Evolutionary conservation across 176 grass and related monocot species (phyloP).

Genomic region (Paspalum notatum): DNA sequence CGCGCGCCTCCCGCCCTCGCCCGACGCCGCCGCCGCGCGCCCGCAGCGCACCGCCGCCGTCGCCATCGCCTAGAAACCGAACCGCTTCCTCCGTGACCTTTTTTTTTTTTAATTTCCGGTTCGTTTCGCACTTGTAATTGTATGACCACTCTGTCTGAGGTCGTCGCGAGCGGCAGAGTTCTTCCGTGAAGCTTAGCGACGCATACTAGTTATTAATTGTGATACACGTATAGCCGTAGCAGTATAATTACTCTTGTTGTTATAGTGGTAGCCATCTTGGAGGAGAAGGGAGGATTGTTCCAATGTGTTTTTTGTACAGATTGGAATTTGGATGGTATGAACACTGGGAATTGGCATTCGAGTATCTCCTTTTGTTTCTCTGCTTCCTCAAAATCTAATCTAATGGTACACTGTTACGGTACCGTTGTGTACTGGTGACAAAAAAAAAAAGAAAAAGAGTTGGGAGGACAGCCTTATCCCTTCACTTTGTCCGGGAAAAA

Average conservation of each 20-base stretch:
- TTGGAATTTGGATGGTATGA: background rate
- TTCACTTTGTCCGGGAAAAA: background rate
- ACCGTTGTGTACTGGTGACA: too few relatives aligned
- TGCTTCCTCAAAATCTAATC: too few relatives aligned
- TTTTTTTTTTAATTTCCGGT: too few relatives aligned
- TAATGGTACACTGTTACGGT: too few relatives aligned
- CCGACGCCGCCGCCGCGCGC: background rate
- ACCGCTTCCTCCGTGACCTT: background rate
- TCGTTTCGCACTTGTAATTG: background rate
- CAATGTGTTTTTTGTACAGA: background rate
- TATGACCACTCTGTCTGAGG: too few relatives aligned
- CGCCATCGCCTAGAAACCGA: slow-evolving; percentile 26
- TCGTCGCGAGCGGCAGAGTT: too few relatives aligned
- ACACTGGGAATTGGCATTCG: background rate
- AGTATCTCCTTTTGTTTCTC: background rate
- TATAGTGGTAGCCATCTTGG: background rate
- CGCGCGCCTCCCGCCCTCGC: slow-evolving; percentile 52
- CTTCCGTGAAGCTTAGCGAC: too few relatives aligned
- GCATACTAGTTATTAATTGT: background rate
- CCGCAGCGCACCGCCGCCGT: slow-evolving; percentile 1
- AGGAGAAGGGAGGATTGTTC: background rate
- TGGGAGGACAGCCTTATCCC: too few relatives aligned
- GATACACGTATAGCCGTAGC: background rate
- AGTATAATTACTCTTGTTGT: background rate
- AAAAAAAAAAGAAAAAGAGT: too few relatives aligned